Evolutionary conservation across 192 early-diverging fungal genomes (phyloP), one percentile per base, ranked within the genome.

Genomic region (Jimgerdemannia lactiflua): DNA sequence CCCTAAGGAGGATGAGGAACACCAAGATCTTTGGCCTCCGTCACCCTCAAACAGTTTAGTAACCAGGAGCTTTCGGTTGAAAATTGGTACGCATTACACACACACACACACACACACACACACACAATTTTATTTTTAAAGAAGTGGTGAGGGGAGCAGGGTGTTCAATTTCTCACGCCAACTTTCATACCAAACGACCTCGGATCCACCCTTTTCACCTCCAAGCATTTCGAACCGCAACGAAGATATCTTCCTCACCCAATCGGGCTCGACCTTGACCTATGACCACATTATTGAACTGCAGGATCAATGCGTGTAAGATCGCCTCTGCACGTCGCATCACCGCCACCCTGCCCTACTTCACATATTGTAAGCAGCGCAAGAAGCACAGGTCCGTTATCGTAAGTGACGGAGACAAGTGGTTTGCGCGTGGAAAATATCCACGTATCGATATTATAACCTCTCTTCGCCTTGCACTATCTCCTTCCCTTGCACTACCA

Each of bases 341-440:
- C 81, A 99, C 95, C 3, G 98, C 95, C n/a, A 95, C 98, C n/a
- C 90, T 98, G 43, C 98, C 98, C 39, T 95, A 95, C 77, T 98
- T 97, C 79, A 96, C 97, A 4, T 99, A 99, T 82, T 95, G 96
- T 65, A 91, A 95, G 42, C 94, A 94, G 82, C 89, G 95, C 79
- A 95, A 96, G 86, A 97, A 96, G 89, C 95, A 99, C 86, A 96
- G 95, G 92, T n/a, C n/a, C n/a, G n/a, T 94, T 39, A 98, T 98
- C 71, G 77, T 79, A 82, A 77, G 77, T 39, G 7, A 39, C 70
- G 39, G 29, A 29, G 29, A 29, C 29, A 1, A 29, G 29, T 29
- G 29, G 1, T 29, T n/a, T 29, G 29, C 29, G 29, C 29, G 29
- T 29, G 29, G 29, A 29, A 29, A 29, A 29, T 29, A 29, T 29